Evolutionary conservation across 331 rosid genomes (phyloP), one percentile per base, ranked within the genome.

Genomic region (Pyracantha coccinea): DNA sequence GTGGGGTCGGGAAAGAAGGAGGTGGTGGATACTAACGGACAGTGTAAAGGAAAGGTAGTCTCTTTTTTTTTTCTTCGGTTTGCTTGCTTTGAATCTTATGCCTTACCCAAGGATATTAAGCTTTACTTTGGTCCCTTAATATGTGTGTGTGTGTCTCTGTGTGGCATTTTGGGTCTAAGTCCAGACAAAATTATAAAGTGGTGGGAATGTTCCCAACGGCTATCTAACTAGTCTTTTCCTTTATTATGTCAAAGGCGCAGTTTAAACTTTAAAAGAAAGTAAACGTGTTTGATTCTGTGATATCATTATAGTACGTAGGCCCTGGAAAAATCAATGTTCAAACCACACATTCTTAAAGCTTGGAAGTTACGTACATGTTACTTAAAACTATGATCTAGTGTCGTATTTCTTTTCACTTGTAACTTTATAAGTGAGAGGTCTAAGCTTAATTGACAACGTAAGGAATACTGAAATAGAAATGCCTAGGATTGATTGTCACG

Each of bases 201-300:
- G 58, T 82, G 63, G 82, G 89, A 89, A 86, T 89, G 89, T 86
- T 89, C 88, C 82, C 85, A 89, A 85, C 88, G 91, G 88, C 86
- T 84, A 81, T 66, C 75, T 75, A 61, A 69, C n/a, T 4, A 23
- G 17, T 58, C 63, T 58, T 58, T 58, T 11, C 63, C 63, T 58
- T 58, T 58, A 4, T 1, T 2, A 59, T 25, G 33, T 60, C 66
- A 60, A 62, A 17, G 41, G 10, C 55, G 68, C 44, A 63, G 68
- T 27, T 16, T 16, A 1, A 27, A 27, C 31, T 14, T 27, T 16
- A 15, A 28, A 28, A 25, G 21, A 62, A 62, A 27, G 38, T 29
- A 62, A 16, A 62, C 19, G n/a, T 60, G 5, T 7, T 28, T 62
- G 23, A 28, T 62, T 29, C 23, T 29, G 11, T 24, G 0, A 62